Base-by-base conservation (phyloP, 805 yeast genomes). In the Sugiyamaella qingdaonensis region DNA sequence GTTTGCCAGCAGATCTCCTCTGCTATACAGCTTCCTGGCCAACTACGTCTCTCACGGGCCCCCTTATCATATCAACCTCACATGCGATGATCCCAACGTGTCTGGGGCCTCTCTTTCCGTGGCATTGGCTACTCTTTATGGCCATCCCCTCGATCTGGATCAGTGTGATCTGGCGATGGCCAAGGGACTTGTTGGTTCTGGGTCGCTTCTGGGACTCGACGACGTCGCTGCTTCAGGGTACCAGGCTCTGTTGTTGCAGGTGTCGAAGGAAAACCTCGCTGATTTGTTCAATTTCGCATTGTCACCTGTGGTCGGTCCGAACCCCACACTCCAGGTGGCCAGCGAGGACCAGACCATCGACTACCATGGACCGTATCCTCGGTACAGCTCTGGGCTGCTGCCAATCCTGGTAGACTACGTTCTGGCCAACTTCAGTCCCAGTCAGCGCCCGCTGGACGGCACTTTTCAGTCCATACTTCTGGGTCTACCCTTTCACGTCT, bases 41-140 rank as follows among this genome's bases (percentile, higher is more conserved):
- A 50, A 54, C 39, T 57, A 45, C n/a, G 49, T 42, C 14, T n/a
- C 49, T 24, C 59, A 54, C 31, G 63, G 62, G 5, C 68, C 68
- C 21, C 68, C 68, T 8, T 65, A 62, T 48, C 60, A 61, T 29
- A 57, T 67, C 33, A 60, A 48, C 31, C 37, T 67, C 31, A 31
- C 51, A 27, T 39, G 42, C 13, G 54, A 57, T 18, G 70, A 67
- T 49, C 53, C 57, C 16, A 55, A 58, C 41, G 35, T 67, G 27
- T 58, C 70, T 9, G 48, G 61, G 9, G 51, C 58, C 7, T 52
- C 68, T 13, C 49, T 67, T 32, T 61, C 67, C 7, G 59, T 65
- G 57, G 66, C 67, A 9, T 54, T 66, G 48, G 68, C 68, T 2
- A 64, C 70, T 13, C 60, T 67, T 29, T 67, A 67, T 51, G 70